Evolutionary conservation across 768 basidiomycete genomes (phyloP).

Genomic region (Trametes punicea): DNA sequence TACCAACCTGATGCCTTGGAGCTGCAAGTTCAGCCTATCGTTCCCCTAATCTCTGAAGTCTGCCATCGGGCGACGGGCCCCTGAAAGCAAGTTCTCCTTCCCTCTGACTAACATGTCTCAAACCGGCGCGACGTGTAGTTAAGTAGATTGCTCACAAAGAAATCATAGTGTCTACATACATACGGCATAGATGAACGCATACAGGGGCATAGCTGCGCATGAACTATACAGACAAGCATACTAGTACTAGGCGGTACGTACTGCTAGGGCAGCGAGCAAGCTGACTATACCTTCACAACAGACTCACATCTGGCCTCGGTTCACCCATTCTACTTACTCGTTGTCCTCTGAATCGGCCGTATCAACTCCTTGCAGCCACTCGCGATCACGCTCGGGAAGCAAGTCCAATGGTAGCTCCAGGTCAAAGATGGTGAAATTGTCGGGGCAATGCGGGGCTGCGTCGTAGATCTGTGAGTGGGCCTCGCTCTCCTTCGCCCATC

Average conservation of each 20-base stretch:
- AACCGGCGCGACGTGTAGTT: too few relatives aligned
- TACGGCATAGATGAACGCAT: neutral
- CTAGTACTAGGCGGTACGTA: neutral
- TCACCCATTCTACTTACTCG: neutral
- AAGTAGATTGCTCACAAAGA: neutral
- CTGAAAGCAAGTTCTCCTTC: too few relatives aligned
- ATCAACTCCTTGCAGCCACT: neutral
- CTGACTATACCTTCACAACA: neutral
- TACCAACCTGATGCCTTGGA: too few relatives aligned
- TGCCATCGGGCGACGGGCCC: too few relatives aligned
- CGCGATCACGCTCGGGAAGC: neutral
- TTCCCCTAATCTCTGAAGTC: too few relatives aligned
- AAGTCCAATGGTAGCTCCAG: neutral
- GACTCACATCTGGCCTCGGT: neutral
- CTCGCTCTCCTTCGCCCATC: neutral
- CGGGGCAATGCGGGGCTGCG: neutral
- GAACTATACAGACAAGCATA: neutral
- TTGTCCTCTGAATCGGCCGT: neutral
- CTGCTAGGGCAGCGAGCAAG: neutral
- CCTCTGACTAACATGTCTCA: too few relatives aligned
- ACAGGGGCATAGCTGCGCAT: neutral
- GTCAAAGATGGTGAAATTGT: neutral
- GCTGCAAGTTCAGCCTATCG: too few relatives aligned
- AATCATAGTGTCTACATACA: neutral
- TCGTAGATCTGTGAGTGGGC: neutral